Evolutionary conservation across 805 yeast species (phyloP).

Genomic region (Suhomyces kilbournensis): DNA sequence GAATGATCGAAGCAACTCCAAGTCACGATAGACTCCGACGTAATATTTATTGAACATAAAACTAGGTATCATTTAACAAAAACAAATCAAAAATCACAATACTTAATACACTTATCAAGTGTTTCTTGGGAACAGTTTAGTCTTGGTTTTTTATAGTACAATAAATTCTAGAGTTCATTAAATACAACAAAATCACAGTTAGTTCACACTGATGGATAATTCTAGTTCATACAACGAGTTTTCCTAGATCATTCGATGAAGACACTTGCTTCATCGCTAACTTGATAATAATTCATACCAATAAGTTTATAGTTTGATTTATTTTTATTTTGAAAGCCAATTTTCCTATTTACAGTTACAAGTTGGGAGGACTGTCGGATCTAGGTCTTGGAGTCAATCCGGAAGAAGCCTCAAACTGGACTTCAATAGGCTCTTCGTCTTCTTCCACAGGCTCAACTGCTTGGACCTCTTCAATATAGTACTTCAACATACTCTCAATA

Average conservation of each 20-base stretch:
- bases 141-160: too few relatives aligned
- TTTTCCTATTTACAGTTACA: slow-evolving; percentile 14
- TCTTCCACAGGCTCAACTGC: slow-evolving; percentile 54
- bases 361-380: slow-evolving; percentile 24
- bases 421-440: slow-evolving; percentile 16
- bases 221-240: too few relatives aligned
- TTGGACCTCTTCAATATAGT: slow-evolving; percentile 66
- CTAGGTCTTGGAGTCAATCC: slow-evolving; percentile 25
- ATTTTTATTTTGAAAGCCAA: not conserved
- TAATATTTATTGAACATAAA: too few relatives aligned
- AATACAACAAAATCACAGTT: too few relatives aligned
- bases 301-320: too few relatives aligned
- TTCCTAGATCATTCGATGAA: too few relatives aligned
- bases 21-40: not conserved
- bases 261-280: too few relatives aligned
- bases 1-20: not conserved
- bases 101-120: not conserved
- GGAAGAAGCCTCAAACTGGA: slow-evolving; percentile 19
- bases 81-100: too few relatives aligned
- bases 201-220: too few relatives aligned
- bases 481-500: slow-evolving; percentile 67
- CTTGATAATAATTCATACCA: too few relatives aligned
- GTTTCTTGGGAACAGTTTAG: too few relatives aligned
- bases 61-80: not conserved
- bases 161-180: not conserved